These are phyloP conservation scores for Phanerodontia chrysosporium DNA, from an alignment of 768 basidiomycete species.

Conservation along the genomic window DNA sequence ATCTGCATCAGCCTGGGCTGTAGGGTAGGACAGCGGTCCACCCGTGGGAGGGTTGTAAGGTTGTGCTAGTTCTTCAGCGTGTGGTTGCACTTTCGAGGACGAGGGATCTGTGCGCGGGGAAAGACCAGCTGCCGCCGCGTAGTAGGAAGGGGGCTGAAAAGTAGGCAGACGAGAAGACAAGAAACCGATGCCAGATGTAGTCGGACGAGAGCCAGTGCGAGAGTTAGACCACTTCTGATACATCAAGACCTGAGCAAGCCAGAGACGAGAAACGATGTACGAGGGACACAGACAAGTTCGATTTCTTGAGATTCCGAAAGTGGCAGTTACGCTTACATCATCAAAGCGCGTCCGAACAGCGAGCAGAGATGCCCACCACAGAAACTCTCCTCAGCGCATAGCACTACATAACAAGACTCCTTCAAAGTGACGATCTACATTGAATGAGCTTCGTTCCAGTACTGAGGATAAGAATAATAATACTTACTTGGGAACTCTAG, in stretches of 20 bases:
- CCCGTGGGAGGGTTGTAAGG: not conserved
- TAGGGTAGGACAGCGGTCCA: slow-evolving; percentile 14
- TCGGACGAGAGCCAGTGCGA: not conserved
- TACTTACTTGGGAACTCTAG: not conserved
- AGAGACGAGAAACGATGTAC: not conserved
- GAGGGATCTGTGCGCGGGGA: not conserved
- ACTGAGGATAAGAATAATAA: not conserved
- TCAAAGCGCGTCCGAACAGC: not conserved
- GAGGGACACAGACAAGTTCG: not conserved
- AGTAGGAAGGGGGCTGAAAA: slow-evolving; percentile 32
- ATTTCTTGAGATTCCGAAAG: not conserved
- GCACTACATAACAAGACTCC: too few relatives aligned
- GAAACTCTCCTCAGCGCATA: too few relatives aligned
- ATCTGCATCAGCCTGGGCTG: not conserved
- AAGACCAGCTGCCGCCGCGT: slow-evolving; percentile 31
- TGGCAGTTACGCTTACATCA: slow-evolving; percentile 1
- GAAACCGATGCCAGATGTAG: not conserved
- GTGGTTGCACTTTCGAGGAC: not conserved
- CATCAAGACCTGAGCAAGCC: not conserved
- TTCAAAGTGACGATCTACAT: not conserved
- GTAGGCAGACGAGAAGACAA: slow-evolving; percentile 21
- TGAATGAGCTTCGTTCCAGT: not conserved
- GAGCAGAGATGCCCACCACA: too few relatives aligned
- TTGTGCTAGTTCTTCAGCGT: not conserved
- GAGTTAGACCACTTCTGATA: slow-evolving; percentile 3